Evolutionary conservation across 495 filamentous ascomycete species (phyloP), one percentile per base, ranked within the genome.

Genomic region (Aspergillus taichungensis): DNA sequence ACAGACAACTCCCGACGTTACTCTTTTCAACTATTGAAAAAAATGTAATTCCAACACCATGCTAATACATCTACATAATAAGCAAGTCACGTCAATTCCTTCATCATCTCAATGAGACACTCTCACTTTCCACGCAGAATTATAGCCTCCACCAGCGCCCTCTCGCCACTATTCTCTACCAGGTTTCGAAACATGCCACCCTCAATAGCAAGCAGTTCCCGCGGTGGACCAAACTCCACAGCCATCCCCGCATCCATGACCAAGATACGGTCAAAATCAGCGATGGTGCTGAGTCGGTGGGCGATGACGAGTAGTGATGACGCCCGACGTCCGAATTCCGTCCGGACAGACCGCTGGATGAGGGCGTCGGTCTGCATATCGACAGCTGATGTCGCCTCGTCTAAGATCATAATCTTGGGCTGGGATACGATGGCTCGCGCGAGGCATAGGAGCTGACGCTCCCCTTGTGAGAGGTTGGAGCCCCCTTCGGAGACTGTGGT

Each of bases 311-410:
- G 55, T 8, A 94, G 60, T 0, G 88, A 90, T 8, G 74, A 72
- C n/a, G 78, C 78, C 46, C 82, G 76, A 7, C 70, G 74, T 8
- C 65, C 67, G 44, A 92, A 94, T 58, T 89, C 85, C 38, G 85
- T 79, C 11, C 87, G 75, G 49, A 95, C 94, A 39, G 77, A 83
- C 9, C 82, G 73, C 64, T 94, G 87, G 50, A 95, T 92, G 11
- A 90, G 66, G 6, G 75, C 69, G 60, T 95, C 89, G 0, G 86
- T 92, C 32, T 80, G 76, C 82, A 87, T 88, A 61, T 95, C 89
- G 5, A 95, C 87, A 3, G 89, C 85, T 5, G 79, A 84, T 0
- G 89, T 95, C 0, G 89, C 89, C 64, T 95, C 89, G 56, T 95
- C 89, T 8, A 95, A 73, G 7, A 95, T 80, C 76, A 95, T 83